Base-by-base conservation (phyloP, 1,139 yeast species). In the Williopsis jadinii region DNA sequence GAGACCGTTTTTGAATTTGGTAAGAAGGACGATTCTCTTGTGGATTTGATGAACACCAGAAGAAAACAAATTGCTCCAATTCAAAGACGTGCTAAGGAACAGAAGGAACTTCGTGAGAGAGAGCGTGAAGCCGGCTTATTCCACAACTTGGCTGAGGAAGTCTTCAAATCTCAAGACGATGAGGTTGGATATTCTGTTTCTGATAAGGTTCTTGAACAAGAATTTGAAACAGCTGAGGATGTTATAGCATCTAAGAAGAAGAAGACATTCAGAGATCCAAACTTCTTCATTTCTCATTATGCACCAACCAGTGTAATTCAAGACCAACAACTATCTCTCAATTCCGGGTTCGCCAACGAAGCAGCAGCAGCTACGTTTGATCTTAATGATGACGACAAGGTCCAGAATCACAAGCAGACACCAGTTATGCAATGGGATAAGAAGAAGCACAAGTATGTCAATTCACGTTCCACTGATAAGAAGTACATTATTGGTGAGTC, bases 1-100 rank as follows among this genome's bases (percentile, higher is more conserved):
- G 97, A 92, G 59, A 94, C 98, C 0, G 97, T 94, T 9, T 94
- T 94, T 61, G 99, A 94, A 61, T 83, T 87, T 62, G 71, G 74
- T 44, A 77, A 79, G 52, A 69, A 67, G 41, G 90, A 83, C 49
- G 84, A 84, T 50, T 80, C 79, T 48, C 66, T 88, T 57, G 84
- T 86, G 32, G 82, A 81, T 41, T 71, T 92, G 55, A 92, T 94
- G 98, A 73, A 81, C 50, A 78, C 77, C 47, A 73, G 98, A 68
- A 74, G 98, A 61, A 71, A 71, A 48, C 97, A 90, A 59, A 71
- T 94, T 46, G 96, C 95, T 0, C 95, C 95, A 8, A 77, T 90
- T 40, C 95, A 88, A 61, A 70, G 80, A 52, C 75, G 82, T 50
- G 90, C 95, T 0, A 70, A 69, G 47, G 95, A 87, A 59, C 73